Percentiles rank a stretch among this genome's conserved stretches.
Conservation (phyloP, 768 basidiomycete species). For the Phaffia tasmanica region DNA sequence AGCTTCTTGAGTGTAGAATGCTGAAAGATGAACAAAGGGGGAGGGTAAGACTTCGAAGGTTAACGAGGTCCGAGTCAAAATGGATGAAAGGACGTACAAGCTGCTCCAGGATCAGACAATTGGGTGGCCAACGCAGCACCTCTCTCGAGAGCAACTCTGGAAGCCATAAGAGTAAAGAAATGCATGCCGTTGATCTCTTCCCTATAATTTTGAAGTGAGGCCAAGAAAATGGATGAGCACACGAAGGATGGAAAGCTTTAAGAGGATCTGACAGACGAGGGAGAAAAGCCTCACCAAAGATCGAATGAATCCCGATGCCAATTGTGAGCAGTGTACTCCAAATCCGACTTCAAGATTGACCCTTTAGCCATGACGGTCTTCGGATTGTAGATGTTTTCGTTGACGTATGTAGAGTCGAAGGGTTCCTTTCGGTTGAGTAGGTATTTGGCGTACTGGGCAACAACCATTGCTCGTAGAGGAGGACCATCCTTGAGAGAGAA, state of each 20-base stretch:
- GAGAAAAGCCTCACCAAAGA: slow-evolving; percentile 30
- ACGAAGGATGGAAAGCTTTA: too few species aligned
- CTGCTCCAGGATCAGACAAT: slow-evolving; percentile 32
- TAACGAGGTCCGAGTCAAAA: too few species aligned
- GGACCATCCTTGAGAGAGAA: slow-evolving; percentile 34
- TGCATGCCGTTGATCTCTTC: slow-evolving; percentile 32
- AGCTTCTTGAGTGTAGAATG: slow-evolving; percentile 30
- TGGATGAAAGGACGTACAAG: not conserved
- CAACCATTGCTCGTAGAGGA: slow-evolving; percentile 34
- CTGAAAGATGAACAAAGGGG: too few species aligned
- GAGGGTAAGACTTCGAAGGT: too few species aligned
- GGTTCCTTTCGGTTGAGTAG: slow-evolving; percentile 33
- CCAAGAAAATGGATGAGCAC: too few species aligned
- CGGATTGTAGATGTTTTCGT: slow-evolving; percentile 31
- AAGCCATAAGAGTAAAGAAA: slow-evolving; percentile 36
- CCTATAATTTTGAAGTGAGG: not conserved
- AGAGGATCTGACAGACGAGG: not conserved
- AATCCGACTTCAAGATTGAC: slow-evolving; percentile 37
- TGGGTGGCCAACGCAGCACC: slow-evolving; percentile 33
- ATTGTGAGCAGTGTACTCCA: slow-evolving; percentile 35
- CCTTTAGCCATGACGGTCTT: slow-evolving; percentile 23
- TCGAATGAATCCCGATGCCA: slow-evolving; percentile 36
- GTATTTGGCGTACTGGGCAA: slow-evolving; percentile 35
- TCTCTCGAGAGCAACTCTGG: slow-evolving; percentile 31
- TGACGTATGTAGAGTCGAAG: slow-evolving; percentile 31